phyloP scores from a whole-genome alignment of 352 stramenopile genomes.

The Detonula confervacea region DNA sequence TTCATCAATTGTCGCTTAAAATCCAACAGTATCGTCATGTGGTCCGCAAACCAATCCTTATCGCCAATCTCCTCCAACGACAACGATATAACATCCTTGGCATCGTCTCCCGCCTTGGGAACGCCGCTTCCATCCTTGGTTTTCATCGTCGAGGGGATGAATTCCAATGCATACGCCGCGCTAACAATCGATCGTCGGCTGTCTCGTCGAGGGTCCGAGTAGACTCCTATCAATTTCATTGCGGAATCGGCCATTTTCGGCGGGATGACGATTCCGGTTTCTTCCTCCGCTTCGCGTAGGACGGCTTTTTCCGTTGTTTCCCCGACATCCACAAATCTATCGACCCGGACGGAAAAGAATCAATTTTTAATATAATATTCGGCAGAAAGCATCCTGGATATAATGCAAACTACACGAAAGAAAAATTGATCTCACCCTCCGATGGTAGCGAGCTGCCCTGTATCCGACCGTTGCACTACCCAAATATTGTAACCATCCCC shows the following conservation, averaged over 20 bases:
- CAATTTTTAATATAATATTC: too few species aligned
- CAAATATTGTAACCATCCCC: slow-evolving; percentile 71
- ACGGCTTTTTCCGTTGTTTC: slow-evolving; percentile 78
- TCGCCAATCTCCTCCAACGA: slow-evolving; percentile 70
- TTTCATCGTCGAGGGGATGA: slow-evolving; percentile 34
- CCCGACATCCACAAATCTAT: slow-evolving; percentile 76
- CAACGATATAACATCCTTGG: slow-evolving; percentile 74
- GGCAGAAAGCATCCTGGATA: too few species aligned
- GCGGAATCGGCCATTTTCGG: slow-evolving; percentile 25
- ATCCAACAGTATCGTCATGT: slow-evolving; percentile 83
- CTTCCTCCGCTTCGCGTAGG: slow-evolving; percentile 78
- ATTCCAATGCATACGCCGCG: slow-evolving; percentile 72
- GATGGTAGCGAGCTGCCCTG: slow-evolving; percentile 85
- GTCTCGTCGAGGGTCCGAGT: slow-evolving; percentile 85
- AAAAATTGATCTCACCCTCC: slow-evolving; percentile 67
- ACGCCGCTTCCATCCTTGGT: slow-evolving; percentile 50
- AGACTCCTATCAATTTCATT: slow-evolving; percentile 79
- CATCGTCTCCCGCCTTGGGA: slow-evolving; percentile 79
- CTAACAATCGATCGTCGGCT: slow-evolving; percentile 82
- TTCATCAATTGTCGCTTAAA: slow-evolving; percentile 59
- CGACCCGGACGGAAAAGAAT: slow-evolving; percentile 18
- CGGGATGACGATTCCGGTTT: slow-evolving; percentile 77
- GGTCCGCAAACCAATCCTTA: slow-evolving; percentile 81
- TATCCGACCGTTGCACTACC: slow-evolving; percentile 84
- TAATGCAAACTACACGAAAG: too few species aligned